Percentiles rank a stretch among this genome's conserved stretches.
phyloP scores from a whole-genome alignment of 192 early-diverging fungal species.

The Entophlyctis helioformis region DNA sequence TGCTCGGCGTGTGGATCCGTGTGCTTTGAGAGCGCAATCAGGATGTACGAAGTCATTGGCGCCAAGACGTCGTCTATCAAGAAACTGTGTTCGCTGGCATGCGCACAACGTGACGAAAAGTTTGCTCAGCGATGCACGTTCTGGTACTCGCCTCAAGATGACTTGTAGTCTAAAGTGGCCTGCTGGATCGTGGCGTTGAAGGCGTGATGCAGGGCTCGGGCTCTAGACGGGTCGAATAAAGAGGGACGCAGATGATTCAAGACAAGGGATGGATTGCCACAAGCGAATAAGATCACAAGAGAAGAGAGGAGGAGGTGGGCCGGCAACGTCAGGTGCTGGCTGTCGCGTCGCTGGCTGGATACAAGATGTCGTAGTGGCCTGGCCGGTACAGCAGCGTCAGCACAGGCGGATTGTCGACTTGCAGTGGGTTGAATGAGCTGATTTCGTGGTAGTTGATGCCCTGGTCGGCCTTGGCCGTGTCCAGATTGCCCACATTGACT shows the following conservation, averaged over 20 bases:
- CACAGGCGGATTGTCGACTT: conserved; percentile 28
- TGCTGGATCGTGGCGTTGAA: too few relatives aligned
- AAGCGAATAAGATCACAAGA: too few relatives aligned
- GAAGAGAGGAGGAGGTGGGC: too few relatives aligned
- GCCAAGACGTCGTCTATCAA: neutral
- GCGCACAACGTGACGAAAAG: conserved; percentile 4
- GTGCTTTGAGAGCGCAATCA: conserved; percentile 1
- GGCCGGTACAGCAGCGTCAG: conserved; percentile 29
- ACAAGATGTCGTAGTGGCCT: conserved; percentile 69
- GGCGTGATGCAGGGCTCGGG: too few relatives aligned
- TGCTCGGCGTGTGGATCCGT: neutral
- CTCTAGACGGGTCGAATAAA: too few relatives aligned
- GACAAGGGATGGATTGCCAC: too few relatives aligned
- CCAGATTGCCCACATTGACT: conserved; percentile 59
- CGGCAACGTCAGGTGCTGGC: too few relatives aligned
- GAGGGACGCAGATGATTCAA: too few relatives aligned
- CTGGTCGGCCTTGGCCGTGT: conserved; percentile 14
- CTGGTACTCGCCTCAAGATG: too few relatives aligned
- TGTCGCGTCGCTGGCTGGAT: too few relatives aligned
- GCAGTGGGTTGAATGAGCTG: conserved; percentile 41
- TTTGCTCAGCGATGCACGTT: too few relatives aligned
- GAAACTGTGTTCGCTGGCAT: neutral
- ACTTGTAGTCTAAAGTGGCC: too few relatives aligned
- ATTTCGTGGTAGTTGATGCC: conserved; percentile 65
- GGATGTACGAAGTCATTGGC: neutral